Percentiles rank a stretch among this genome's conserved stretches.
Evolutionary conservation across 2,329 filamentous ascomycete genomes (phyloP).

Genomic region (Macroventuria anomochaeta): DNA sequence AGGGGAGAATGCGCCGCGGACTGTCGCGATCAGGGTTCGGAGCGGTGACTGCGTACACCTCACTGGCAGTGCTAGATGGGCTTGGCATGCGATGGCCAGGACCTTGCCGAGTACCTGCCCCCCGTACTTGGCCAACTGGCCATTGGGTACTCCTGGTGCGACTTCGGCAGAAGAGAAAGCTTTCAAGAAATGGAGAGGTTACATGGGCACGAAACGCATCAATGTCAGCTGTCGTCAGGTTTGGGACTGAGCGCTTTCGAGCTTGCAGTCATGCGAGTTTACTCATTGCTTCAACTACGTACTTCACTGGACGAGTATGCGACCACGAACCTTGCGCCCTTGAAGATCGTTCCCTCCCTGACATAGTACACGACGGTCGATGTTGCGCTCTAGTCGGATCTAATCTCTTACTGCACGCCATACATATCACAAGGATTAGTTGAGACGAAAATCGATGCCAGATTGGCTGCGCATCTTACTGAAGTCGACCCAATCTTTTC

Average conservation of each 20-base stretch:
- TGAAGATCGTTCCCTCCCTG: no score
- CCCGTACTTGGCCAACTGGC: conserved; percentile 76
- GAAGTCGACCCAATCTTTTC: no score
- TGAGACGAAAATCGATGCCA: background rate
- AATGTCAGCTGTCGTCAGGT: conserved; percentile 52
- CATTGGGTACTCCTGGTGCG: conserved; percentile 52
- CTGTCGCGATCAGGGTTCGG: conserved; percentile 59
- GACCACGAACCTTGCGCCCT: no score
- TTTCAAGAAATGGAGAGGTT: conserved; percentile 50
- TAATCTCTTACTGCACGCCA: no score
- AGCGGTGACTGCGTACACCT: conserved; percentile 94
- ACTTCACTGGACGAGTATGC: background rate
- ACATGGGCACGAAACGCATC: conserved; percentile 50
- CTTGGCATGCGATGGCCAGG: conserved; percentile 95
- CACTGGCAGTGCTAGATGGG: conserved; percentile 79
- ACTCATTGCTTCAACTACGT: background rate
- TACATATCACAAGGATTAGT: background rate
- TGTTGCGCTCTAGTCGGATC: no score
- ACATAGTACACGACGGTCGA: no score
- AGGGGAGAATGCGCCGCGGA: conserved; percentile 38
- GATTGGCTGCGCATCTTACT: background rate
- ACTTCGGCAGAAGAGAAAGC: conserved; percentile 40
- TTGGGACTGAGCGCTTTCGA: conserved; percentile 37
- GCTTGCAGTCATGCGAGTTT: background rate
- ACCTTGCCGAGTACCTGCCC: conserved; percentile 83